Evolutionary conservation across 768 basidiomycete genomes (phyloP), one percentile per base, ranked within the genome.

Genomic region (Phlegmacium glaucopus): DNA sequence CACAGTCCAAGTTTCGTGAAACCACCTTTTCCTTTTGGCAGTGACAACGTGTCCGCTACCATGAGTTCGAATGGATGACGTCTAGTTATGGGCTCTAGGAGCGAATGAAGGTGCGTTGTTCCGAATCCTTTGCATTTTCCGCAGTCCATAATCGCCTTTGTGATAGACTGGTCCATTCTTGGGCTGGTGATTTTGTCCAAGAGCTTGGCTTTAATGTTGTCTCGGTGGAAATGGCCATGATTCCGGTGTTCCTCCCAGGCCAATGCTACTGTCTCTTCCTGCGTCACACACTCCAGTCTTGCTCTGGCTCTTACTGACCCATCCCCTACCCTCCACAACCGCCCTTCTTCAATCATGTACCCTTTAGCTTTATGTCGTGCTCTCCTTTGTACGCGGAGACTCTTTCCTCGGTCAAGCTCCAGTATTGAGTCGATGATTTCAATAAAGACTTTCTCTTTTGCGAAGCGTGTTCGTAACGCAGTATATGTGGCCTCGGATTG

Each of bases 21-120:
- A 0, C 67, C 62, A 0, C 67, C 67, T 36, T 59, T 67, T 0
- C 67, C 71, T 9, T 30, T 54, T 0, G 66, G 68, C 47, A 72
- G 45, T 0, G 62, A 61, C 9, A 75, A 54, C 30, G 67, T 67
- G 54, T 74, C 65, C 0, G 50, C 59, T 0, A 70, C n/a, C n/a
- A n/a, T n/a, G n/a, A n/a, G n/a, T n/a, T n/a, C n/a, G n/a, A n/a
- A n/a, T n/a, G n/a, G n/a, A 41, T 68, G 68, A 0, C 57, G 46
- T 0, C 63, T 29, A 6, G 61, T 69, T 34, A 74, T 68, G 0
- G 68, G 73, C 28, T 71, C 53, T 10, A 72, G 54, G 0, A 75
- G 61, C 0, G 67, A 49, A 45, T 68, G 59, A 9, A 71, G 38
- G 48, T 68, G 62, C 1, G 54, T 52, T 2, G 44, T 18, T 1